Base-by-base conservation (phyloP, 2,329 filamentous ascomycete species). In the Xylariaceae sp. region DNA sequence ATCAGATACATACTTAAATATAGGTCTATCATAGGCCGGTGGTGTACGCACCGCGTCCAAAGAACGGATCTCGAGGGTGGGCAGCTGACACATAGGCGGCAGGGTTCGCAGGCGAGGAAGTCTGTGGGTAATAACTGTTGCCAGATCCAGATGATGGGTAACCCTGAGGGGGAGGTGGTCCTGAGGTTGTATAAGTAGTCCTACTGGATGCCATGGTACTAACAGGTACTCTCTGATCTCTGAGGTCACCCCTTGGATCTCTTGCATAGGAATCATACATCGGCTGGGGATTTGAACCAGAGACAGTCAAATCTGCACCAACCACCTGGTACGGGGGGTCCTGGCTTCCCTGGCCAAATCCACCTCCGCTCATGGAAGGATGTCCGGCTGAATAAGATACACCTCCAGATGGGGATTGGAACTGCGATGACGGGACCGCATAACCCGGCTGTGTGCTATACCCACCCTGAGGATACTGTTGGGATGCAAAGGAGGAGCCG, bases 1-100 rank as follows among this genome's bases (percentile, higher is more conserved):
- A 78, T 79, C 73, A 79, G 75, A 78, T 65, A 62, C 54, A 61
- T 61, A 57, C 63, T 56, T 60, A 37, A 57, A 14, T 60, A 59
- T 59, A 50, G 60, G 62, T 50, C 52, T 62, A 62, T 61, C 52
- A 65, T 49, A 57, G 55, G 58, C 64, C 67, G 65, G 69, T 72
- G 65, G 63, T 69, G 75, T 81, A 86, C 80, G 79, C 79, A 83
- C 84, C 82, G 78, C 83, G 83, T 75, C 81, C 81, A 64, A 81
- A 83, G 62, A 80, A 79, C 44, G 81, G 74, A 70, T 85, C 82
- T 69, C 75, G 70, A 57, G 80, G 76, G 66, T 81, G 80, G 63
- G 75, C 74, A 42, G 60, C 52, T 44, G 74, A 67, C 50, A 71
- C 65, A 59, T 76, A 76, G 37, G 74, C 67, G 37, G 74, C 67